phyloP scores from a whole-genome alignment of 352 stramenopile species.

The Pythium aristosporum region DNA sequence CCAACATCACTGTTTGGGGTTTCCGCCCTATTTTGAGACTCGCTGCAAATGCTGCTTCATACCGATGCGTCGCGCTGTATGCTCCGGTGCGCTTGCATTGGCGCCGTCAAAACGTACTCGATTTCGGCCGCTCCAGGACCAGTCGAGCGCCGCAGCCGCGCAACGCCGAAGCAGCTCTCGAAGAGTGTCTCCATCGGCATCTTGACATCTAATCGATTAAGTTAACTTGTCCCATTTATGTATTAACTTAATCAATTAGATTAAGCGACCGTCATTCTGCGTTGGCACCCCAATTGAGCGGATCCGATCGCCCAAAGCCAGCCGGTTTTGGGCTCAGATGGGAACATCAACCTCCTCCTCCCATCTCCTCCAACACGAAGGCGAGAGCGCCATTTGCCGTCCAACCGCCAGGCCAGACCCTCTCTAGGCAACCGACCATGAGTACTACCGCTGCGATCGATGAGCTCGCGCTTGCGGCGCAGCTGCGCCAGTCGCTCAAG shows the following conservation, averaged over 20 bases:
- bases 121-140: no score
- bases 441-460: conserved; percentile 7
- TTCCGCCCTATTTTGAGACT: no score
- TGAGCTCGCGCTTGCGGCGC: conserved; percentile 26
- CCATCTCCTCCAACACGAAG: neutral
- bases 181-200: no score
- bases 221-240: no score
- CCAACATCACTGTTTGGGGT: conserved; percentile 1
- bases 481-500: conserved; percentile 28
- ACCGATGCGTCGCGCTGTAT: no score
- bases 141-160: no score
- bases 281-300: neutral
- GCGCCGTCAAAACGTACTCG: no score
- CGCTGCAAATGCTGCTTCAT: no score
- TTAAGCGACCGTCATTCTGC: neutral
- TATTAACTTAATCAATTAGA: no score
- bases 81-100: no score
- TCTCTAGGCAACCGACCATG: conserved; percentile 2
- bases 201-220: no score
- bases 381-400: neutral
- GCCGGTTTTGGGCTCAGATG: conserved; percentile 11
- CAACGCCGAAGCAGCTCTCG: no score
- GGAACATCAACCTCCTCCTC: neutral
- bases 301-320: conserved; percentile 5
- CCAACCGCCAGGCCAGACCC: neutral